phyloP scores from a whole-genome alignment of 495 filamentous ascomycete species.

The Schizothecium vesticola region DNA sequence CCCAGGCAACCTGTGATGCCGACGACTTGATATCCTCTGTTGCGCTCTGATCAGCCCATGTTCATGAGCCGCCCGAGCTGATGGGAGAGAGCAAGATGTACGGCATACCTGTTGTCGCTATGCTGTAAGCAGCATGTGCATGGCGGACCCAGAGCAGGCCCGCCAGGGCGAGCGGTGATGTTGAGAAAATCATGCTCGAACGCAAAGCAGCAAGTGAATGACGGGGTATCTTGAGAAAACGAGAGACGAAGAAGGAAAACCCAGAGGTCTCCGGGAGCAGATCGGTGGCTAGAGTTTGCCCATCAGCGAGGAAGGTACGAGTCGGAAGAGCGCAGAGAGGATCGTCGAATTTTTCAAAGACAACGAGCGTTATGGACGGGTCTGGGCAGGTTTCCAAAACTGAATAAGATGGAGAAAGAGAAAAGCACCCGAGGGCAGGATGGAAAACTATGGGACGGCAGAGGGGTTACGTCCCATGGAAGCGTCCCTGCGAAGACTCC shows the following conservation, averaged over 20 bases:
- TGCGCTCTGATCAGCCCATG: background rate
- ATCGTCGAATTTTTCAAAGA: background rate
- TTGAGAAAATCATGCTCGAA: conserved; percentile 20
- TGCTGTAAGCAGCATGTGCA: conserved; percentile 23
- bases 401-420: background rate
- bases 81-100: background rate
- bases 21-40: conserved; percentile 29
- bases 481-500: background rate
- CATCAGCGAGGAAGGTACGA: conserved; percentile 7
- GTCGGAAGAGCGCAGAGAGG: background rate
- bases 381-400: background rate
- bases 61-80: background rate
- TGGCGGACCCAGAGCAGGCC: conserved; percentile 14
- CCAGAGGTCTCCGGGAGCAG: conserved; percentile 11
- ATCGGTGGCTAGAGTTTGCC: conserved; percentile 9
- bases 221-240: conserved; percentile 7
- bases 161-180: conserved; percentile 16
- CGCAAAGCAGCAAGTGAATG: background rate
- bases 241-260: conserved; percentile 3
- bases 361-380: background rate
- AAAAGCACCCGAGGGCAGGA: background rate
- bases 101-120: conserved; percentile 22
- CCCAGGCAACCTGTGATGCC: conserved; percentile 41
- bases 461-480: background rate
- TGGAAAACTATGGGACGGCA: background rate